A percentile compares a stretch with the other conserved stretches of the same genome.
Conservation (phyloP, 257 asterid genomes). For the Rauvolfia tetraphylla region DNA sequence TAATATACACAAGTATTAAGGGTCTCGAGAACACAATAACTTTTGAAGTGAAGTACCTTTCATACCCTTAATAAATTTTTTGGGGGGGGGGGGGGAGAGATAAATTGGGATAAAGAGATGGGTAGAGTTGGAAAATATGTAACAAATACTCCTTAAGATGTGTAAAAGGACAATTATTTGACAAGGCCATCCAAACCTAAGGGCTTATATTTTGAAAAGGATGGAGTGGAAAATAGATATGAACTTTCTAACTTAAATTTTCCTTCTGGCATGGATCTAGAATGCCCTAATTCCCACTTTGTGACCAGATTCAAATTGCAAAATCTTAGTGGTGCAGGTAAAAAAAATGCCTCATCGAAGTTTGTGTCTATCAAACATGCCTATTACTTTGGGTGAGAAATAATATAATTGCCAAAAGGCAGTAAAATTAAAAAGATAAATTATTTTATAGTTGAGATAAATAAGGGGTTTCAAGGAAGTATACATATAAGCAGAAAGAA, state of each 20-base stretch:
- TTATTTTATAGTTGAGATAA: slow-evolving; percentile 10
- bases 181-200: too few relatives aligned
- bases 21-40: too few relatives aligned
- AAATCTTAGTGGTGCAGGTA: neutral
- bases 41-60: too few relatives aligned
- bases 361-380: neutral
- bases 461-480: slow-evolving; percentile 18
- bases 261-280: neutral
- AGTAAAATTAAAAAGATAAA: neutral
- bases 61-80: too few relatives aligned
- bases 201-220: too few relatives aligned
- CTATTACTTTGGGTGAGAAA: neutral
- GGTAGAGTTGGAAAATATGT: too few relatives aligned
- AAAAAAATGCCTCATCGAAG: neutral
- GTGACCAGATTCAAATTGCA: neutral
- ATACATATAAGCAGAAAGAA: slow-evolving; percentile 14
- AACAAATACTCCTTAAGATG: too few relatives aligned
- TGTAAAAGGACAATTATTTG: too few relatives aligned
- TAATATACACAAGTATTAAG: too few relatives aligned
- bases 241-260: neutral
- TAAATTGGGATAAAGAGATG: too few relatives aligned
- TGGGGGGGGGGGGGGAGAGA: too few relatives aligned
- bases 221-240: too few relatives aligned
- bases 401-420: neutral
- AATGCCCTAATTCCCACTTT: neutral